Conservation (phyloP, 2,329 filamentous ascomycete genomes). For the Stylonectria norvegica region DNA sequence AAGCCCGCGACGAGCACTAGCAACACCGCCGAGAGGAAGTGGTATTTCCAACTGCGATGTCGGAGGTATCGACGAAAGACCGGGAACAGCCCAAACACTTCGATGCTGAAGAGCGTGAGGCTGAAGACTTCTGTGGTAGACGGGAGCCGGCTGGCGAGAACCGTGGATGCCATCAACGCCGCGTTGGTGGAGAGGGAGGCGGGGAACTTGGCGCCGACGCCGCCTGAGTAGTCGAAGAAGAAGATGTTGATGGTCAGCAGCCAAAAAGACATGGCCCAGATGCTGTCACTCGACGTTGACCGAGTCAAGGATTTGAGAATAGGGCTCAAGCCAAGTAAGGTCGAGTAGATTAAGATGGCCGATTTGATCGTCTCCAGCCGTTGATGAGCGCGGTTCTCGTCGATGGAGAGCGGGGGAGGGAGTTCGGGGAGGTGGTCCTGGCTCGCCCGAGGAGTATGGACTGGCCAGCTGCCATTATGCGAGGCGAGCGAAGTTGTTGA, state of each 20-base stretch:
- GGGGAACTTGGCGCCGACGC: conserved; percentile 60
- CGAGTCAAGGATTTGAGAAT: conserved; percentile 95
- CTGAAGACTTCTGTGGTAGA: conserved; percentile 94
- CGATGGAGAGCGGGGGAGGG: conserved; percentile 29
- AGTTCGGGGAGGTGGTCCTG: conserved; percentile 30
- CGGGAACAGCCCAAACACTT: conserved; percentile 96
- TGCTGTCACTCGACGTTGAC: conserved; percentile 89
- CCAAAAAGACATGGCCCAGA: conserved; percentile 96
- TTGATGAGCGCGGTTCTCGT: conserved; percentile 45
- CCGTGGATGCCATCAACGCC: conserved; percentile 91
- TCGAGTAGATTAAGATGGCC: conserved; percentile 87
- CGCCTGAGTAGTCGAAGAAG: conserved; percentile 92
- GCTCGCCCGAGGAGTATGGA: conserved; percentile 28
- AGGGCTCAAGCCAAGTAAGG: conserved; percentile 84
- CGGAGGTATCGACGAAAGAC: conserved; percentile 89
- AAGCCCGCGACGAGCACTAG: conserved; percentile 78
- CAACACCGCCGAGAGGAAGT: conserved; percentile 70
- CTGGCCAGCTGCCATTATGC: conserved; percentile 15
- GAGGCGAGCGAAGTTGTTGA: conserved; percentile 54
- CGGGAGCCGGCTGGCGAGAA: conserved; percentile 83
- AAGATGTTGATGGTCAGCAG: conserved; percentile 93
- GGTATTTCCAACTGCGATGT: conserved; percentile 76
- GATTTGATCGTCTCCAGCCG: conserved; percentile 83
- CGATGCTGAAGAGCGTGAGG: conserved; percentile 91
- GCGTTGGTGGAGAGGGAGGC: conserved; percentile 87